Percentiles rank a stretch among this genome's conserved stretches.
Evolutionary conservation across 495 filamentous ascomycete genomes (phyloP).

Genomic region (Penicillium herquei): DNA sequence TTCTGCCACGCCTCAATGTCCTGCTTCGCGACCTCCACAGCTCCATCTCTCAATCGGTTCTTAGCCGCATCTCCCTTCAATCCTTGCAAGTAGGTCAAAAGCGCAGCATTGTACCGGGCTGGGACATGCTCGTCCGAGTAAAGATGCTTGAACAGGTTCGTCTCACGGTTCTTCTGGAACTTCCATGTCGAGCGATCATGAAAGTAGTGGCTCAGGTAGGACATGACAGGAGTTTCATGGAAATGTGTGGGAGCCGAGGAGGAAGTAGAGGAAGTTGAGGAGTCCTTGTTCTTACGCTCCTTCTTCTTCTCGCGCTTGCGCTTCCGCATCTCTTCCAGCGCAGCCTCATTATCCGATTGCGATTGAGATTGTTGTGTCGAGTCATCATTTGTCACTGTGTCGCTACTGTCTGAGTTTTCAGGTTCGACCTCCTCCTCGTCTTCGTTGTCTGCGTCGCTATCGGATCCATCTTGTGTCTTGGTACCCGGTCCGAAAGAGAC

Average conservation of each 20-base stretch:
- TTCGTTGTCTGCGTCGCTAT: constrained; percentile 14
- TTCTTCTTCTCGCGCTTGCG: constrained; percentile 38
- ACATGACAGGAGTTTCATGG: constrained; percentile 59
- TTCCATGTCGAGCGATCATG: constrained; percentile 71
- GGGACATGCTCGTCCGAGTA: constrained; percentile 69
- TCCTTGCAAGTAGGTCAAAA: constrained; percentile 69
- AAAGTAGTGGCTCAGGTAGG: constrained; percentile 71
- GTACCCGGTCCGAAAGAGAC: constrained; percentile 75
- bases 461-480: constrained; percentile 57
- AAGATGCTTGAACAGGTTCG: constrained; percentile 74
- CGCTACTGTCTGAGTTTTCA: constrained; percentile 14
- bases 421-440: constrained; percentile 21
- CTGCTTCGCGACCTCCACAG: constrained; percentile 50
- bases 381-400: constrained; percentile 13
- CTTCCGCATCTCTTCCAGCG: constrained; percentile 26
- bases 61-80: constrained; percentile 65
- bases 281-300: constrained; percentile 24
- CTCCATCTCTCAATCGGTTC: constrained; percentile 57
- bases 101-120: constrained; percentile 56
- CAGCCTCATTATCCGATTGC: constrained; percentile 14
- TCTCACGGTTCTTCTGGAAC: constrained; percentile 89
- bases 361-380: constrained; percentile 9
- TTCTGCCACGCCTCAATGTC: constrained; percentile 33
- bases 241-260: constrained; percentile 14
- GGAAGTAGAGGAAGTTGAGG: neutral